Base-by-base conservation (phyloP, 495 filamentous ascomycete genomes). In the Penicillium diatomitis region DNA sequence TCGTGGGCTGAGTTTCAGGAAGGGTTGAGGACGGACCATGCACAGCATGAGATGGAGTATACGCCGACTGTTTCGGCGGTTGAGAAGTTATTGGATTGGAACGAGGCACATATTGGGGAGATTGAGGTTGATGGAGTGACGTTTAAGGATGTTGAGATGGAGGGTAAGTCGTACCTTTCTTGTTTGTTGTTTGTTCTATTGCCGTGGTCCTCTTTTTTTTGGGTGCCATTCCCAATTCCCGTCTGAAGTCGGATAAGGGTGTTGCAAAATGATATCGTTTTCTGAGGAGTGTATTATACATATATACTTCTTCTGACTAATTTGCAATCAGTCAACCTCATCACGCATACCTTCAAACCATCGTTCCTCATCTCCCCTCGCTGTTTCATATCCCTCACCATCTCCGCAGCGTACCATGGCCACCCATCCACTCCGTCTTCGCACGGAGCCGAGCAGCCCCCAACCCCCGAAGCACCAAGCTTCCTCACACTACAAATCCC, bases 21-120 rank as follows among this genome's bases (percentile, higher is more conserved):
- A 1, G 78, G 75, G 33, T 65, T 90, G 54, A 74, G 79, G 52
- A 64, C 71, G 8, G 62, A 80, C 42, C 88, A 91, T 64, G 77
- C 76, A 4, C 66, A 77, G 63, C 74, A 85, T 51, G 88, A 94
- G 65, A 73, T 65, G 58, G 77, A 77, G 38, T 90, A 86, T 61
- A 92, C 86, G 32, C 85, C 85, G 9, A 76, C 73, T 46, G 77
- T 88, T 6, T 67, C 79, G n/a, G 71, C 69, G 12, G 73, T 77
- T 27, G 67, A 76, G 42, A 54, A 68, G 45, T 63, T 82, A 20
- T 53, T 79, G 56, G 57, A 63, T 8, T 87, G 83, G 83, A 37
- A 52, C 32, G 66, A 56, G 47, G 54, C 36, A 56, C 64, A 58
- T 47, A 60, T 64, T 50, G 74, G 48, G 27, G 38, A 49, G 8